Evolutionary conservation across 352 stramenopile genomes (phyloP), one percentile per base, ranked within the genome.

Genomic region (Saprolegnia parasitica): DNA sequence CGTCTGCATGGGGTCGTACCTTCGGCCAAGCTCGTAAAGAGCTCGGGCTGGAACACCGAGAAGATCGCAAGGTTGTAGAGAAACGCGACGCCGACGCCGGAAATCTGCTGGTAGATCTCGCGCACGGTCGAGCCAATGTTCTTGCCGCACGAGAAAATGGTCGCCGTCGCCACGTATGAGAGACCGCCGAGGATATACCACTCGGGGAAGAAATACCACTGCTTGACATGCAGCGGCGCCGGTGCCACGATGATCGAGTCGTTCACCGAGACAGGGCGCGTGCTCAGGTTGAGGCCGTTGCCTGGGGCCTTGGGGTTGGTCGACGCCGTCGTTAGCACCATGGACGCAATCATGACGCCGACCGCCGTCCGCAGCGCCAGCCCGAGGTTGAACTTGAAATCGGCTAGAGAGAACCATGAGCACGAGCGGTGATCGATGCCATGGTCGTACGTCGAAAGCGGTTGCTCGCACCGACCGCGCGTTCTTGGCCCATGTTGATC

Each of bases 21-120:
- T 58, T 68, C 62, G 32, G 8, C 40, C 21, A 58, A 20, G 10
- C 29, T 56, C 23, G 42, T 10, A 61, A 68, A 68, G 21, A 47
- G 35, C 24, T 68, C 29, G 18, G 62, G 62, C n/a, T 77, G 62
- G n/a, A 86, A 68, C n/a, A 78, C 71, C 6, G 71, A 76, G 60
- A 90, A 92, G n/a, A 92, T 73, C 15, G 88, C 50, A 24, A 89
- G 80, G 73, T 90, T 92, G 80, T 89, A 92, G 57, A 92, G 72
- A 13, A 92, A 76, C 54, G 84, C 84, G 68, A 90, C 82, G 39
- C 84, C 84, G n/a, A 90, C 81, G n/a, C 84, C 84, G 65, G 84
- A 87, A 62, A 92, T 88, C n/a, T 84, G 78, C 67, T 92, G 84
- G 64, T 78, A 90, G 18, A 92, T 83, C 46, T 89, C 73, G 26